Base-by-base conservation (phyloP, 169 alveolate genomes). In the Plasmodium malariae region DNA sequence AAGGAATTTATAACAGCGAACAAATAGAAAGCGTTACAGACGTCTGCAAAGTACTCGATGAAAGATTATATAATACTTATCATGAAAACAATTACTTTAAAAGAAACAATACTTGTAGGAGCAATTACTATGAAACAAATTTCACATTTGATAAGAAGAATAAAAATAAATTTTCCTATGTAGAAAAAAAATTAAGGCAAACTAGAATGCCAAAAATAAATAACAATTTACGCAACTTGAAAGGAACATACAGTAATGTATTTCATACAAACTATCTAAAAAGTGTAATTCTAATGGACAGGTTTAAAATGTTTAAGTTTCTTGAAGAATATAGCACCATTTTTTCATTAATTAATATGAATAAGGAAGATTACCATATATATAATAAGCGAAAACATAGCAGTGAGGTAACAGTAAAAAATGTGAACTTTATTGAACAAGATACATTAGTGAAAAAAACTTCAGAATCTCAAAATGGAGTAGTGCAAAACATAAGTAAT, bases 211-310 rank as follows among this genome's bases (percentile, higher is more conserved):
- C 74, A n/a, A 51, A 83, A 68, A 83, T 83, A 34, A 12, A 43
- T 17, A 83, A 83, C 43, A 51, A 24, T 14, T 68, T 83, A 69
- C 83, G 72, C 12, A 51, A 69, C 30, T 55, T 83, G 54, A 83
- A 65, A 68, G 51, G 86, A 19, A 14, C 57, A 45, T 83, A 83
- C 37, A 65, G 37, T 32, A 83, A 83, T 60, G 71, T 59, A 19
- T 83, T 83, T 17, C 71, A 55, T n/a, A 83, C 91, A 34, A 60
- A 60, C 36, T 83, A 83, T 68, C 19, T 83, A 32, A 83, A 83
- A 83, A 65, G 68, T 78, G 55, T 78, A 2, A 45, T 78, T 48
- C 55, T 78, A 34, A 78, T 78, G 89, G 89, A 78, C 36, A 62
- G 49, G 21, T 17, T 34, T 40, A 78, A 78, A 43, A 28, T 36